These are phyloP conservation scores for Aeschynomene evenia DNA, from an alignment of 306 rosid genomes.

Conservation along the genomic window DNA sequence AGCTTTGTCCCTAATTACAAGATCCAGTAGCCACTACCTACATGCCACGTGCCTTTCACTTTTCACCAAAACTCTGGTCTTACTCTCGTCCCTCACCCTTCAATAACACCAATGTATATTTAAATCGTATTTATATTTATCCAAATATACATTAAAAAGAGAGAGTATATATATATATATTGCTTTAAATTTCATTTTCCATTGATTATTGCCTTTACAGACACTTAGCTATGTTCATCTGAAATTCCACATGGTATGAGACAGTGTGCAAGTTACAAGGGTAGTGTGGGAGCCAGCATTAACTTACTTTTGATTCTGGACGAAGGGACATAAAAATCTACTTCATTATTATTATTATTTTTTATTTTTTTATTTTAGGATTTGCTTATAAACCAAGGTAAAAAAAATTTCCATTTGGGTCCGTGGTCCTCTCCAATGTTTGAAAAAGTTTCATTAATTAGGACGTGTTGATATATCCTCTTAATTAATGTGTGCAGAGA, in stretches of 20 bases:
- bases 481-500: too few relatives aligned
- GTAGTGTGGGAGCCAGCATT: slow-evolving; percentile 30
- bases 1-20: slow-evolving; percentile 40
- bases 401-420: slow-evolving; percentile 14
- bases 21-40: slow-evolving; percentile 12
- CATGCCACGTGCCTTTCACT: slow-evolving; percentile 33
- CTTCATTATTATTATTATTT: background rate
- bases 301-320: slow-evolving; percentile 34
- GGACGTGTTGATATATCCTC: too few relatives aligned
- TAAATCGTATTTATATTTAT: too few relatives aligned
- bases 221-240: slow-evolving; percentile 6
- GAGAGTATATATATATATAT: too few relatives aligned
- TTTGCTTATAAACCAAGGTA: slow-evolving; percentile 35
- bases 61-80: slow-evolving; percentile 41
- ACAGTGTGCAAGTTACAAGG: background rate
- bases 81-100: too few relatives aligned
- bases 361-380: slow-evolving; percentile 5
- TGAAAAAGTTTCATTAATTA: too few relatives aligned
- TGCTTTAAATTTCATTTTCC: slow-evolving; percentile 11
- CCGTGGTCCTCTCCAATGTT: background rate
- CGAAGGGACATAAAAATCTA: slow-evolving; percentile 32
- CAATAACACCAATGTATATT: too few relatives aligned
- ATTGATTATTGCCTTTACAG: slow-evolving; percentile 16
- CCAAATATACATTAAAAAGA: too few relatives aligned
- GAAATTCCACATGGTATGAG: slow-evolving; percentile 18